Base-by-base conservation (phyloP, 2,329 filamentous ascomycete species). In the Neonectria hederae region DNA sequence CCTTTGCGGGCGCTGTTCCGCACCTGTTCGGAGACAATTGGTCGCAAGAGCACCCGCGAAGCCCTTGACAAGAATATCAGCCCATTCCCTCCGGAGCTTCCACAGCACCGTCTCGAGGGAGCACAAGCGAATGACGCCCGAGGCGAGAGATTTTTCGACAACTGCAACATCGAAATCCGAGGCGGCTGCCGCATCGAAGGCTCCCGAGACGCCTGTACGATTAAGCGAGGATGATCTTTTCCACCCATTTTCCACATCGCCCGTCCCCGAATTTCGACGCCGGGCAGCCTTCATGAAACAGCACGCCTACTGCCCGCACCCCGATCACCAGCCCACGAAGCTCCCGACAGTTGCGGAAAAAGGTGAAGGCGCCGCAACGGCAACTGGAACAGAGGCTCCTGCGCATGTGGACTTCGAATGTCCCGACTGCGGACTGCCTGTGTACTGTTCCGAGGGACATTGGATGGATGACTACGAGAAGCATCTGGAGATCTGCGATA, bases 401-500 rank as follows among this genome's bases (percentile, higher is more conserved):
- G 89, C 90, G 17, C 93, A 97, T 79, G 93, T 97, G 56, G 85
- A 92, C 71, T 97, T 97, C 75, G 96, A 98, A 79, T 99, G 96
- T 74, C 94, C 96, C 0, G 95, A 99, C 78, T 99, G 96, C 73
- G 96, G 96, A 14, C 87, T 98, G 45, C 94, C 97, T 0, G 90
- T 97, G 7, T 97, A 96, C 77, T 99, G 96, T 82, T 95, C 89
- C 72, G 92, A 97, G 79, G 91, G 93, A 71, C 96, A 99, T 78
- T 98, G 95, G 92, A 93, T 92, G 76, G 93, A 97, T 72, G 93
- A 98, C 78, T 99, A 97, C 75, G 95, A 98, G 79, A 87, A 90
- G 19, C 96, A 99, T 79, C 79, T 99, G 65, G 88, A 97, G 76
- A 90, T 99, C 38, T 99, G 96, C 78, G 95, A 99, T 74, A 92